Percentiles rank a stretch among this genome's conserved stretches.
Conservation (phyloP, 306 rosid species). For the Gynostemma pentaphyllum region DNA sequence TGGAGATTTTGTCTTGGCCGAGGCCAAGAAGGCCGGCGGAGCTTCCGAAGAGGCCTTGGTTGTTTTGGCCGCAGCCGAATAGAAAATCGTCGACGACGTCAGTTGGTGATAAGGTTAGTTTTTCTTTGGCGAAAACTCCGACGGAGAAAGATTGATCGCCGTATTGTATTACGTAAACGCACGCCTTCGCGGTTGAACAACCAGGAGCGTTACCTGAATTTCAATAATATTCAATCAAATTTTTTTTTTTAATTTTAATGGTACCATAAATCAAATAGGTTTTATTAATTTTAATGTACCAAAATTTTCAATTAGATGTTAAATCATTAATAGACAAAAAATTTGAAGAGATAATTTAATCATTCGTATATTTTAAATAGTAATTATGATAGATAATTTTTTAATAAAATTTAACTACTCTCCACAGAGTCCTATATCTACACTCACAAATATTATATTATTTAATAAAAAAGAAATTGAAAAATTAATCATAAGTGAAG, state of each 20-base stretch:
- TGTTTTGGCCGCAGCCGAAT: constrained; percentile 72
- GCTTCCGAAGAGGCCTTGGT: constrained; percentile 44
- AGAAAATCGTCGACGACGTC: constrained; percentile 24
- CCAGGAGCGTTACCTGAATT: constrained; percentile 26
- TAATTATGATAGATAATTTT: no score
- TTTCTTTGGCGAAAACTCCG: constrained; percentile 45
- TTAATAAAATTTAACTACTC: no score
- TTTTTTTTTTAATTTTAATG: no score
- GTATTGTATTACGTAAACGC: constrained; percentile 37
- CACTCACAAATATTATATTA: no score
- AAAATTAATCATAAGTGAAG: no score
- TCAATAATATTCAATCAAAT: neutral
- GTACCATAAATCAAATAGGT: no score
- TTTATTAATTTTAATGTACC: no score
- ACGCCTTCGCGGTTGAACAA: constrained; percentile 24
- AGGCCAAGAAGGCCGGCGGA: constrained; percentile 67
- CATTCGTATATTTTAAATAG: no score
- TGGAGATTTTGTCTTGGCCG: constrained; percentile 52
- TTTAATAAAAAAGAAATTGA: no score
- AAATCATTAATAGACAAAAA: neutral
- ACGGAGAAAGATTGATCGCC: constrained; percentile 50
- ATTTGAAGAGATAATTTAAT: no score
- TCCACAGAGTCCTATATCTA: no score
- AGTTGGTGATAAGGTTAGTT: constrained; percentile 16
- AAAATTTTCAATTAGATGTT: neutral